phyloP scores from a whole-genome alignment of 257 asterid genomes.

The Przewalskia tangutica region DNA sequence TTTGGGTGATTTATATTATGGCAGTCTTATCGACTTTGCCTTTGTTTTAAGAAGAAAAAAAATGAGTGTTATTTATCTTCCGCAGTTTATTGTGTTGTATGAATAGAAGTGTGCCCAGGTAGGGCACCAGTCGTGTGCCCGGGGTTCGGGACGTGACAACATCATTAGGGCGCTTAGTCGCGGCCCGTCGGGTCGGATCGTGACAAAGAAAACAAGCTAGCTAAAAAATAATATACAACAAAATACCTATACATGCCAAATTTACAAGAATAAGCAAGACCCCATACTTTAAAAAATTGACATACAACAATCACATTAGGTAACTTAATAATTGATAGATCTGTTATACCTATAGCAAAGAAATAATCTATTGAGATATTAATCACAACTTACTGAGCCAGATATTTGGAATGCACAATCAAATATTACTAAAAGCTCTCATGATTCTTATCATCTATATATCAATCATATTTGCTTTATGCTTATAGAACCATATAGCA shows the following conservation, averaged over 20 bases:
- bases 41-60: too few species aligned
- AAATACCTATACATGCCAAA: background rate
- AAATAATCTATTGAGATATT: background rate
- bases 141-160: too few species aligned
- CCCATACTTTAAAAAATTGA: background rate
- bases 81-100: too few species aligned
- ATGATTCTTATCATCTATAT: background rate
- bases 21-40: too few species aligned
- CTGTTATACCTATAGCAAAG: background rate
- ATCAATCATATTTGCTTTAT: too few species aligned
- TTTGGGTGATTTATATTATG: too few species aligned
- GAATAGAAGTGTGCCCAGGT: too few species aligned
- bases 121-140: too few species aligned
- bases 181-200: too few species aligned
- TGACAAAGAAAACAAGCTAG: background rate
- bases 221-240: background rate
- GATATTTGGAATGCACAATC: background rate
- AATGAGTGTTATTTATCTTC: too few species aligned
- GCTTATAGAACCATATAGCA: too few species aligned
- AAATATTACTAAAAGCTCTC: background rate
- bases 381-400: background rate
- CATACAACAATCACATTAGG: background rate
- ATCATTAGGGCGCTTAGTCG: too few species aligned
- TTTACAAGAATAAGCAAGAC: background rate
- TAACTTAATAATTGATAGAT: background rate